A percentile compares a stretch with the other conserved stretches of the same genome.
phyloP scores from a whole-genome alignment of 352 stramenopile species.

The Phytophthora boehmeriae region DNA sequence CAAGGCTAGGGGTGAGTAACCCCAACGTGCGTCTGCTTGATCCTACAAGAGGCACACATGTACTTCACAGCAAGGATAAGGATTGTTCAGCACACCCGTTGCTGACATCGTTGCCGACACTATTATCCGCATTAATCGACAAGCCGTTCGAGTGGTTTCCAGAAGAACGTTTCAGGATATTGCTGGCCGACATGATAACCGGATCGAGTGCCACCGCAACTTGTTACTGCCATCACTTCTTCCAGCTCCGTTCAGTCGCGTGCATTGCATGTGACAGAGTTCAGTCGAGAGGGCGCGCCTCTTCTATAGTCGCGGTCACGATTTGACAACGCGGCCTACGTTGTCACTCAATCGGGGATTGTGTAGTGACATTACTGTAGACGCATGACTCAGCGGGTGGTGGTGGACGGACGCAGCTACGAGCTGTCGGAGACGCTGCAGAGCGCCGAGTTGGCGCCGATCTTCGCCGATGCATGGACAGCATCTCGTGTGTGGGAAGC shows the following conservation, averaged over 20 bases:
- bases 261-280: too few species aligned
- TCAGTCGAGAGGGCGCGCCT: too few species aligned
- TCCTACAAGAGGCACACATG: too few species aligned
- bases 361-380: neutral
- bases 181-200: slow-evolving; percentile 5
- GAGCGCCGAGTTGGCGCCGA: slow-evolving; percentile 70
- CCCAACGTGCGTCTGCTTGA: too few species aligned
- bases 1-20: too few species aligned
- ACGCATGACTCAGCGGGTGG: slow-evolving; percentile 36
- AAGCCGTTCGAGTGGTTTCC: too few species aligned
- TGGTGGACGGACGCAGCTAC: slow-evolving; percentile 52
- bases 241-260: slow-evolving; percentile 2
- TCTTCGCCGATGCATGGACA: slow-evolving; percentile 87
- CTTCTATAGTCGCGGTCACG: neutral
- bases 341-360: too few species aligned
- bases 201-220: slow-evolving; percentile 1
- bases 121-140: too few species aligned
- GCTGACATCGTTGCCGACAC: too few species aligned
- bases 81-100: too few species aligned
- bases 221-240: slow-evolving; percentile 16
- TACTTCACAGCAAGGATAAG: too few species aligned
- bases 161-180: neutral
- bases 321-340: slow-evolving; percentile 9
- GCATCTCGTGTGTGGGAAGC: slow-evolving; percentile 77
- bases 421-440: slow-evolving; percentile 79